phyloP scores from a whole-genome alignment of 768 basidiomycete genomes.

The Fomitopsis serialis region DNA sequence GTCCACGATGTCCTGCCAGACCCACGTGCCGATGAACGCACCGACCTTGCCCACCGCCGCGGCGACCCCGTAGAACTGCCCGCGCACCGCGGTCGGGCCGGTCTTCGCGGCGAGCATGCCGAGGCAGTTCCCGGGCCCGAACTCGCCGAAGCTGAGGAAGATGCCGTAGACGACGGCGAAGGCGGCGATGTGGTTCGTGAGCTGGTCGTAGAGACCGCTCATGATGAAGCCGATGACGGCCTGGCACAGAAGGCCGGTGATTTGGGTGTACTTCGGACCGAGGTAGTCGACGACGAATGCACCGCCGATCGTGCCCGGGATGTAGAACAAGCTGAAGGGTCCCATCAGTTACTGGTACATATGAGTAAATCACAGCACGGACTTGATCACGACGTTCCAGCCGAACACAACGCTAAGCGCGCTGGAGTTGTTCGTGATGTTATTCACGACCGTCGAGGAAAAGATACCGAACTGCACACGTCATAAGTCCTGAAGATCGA shows the following conservation, averaged over 20 bases:
- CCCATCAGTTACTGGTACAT: slow-evolving; percentile 28
- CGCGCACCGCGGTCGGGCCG: slow-evolving; percentile 80
- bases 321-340: slow-evolving; percentile 48
- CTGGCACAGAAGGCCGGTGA: slow-evolving; percentile 60
- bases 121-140: slow-evolving; percentile 83
- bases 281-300: slow-evolving; percentile 73
- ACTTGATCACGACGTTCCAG: slow-evolving; percentile 86
- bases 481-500: background rate
- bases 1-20: slow-evolving; percentile 29
- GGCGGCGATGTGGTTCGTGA: slow-evolving; percentile 61
- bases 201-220: slow-evolving; percentile 69
- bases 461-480: slow-evolving; percentile 66
- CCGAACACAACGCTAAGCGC: slow-evolving; percentile 66
- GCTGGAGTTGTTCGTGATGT: slow-evolving; percentile 47
- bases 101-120: slow-evolving; percentile 84
- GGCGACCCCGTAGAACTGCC: slow-evolving; percentile 81
- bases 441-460: slow-evolving; percentile 68
- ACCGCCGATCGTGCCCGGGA: slow-evolving; percentile 67
- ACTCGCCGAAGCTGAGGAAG: slow-evolving; percentile 85
- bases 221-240: slow-evolving; percentile 83
- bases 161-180: slow-evolving; percentile 81
- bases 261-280: slow-evolving; percentile 72
- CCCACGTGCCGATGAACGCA: slow-evolving; percentile 81
- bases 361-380: slow-evolving; percentile 22
- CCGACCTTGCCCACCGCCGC: slow-evolving; percentile 85